Conservation (phyloP, 176 grass and related monocot genomes). For the Thalia dealbata region DNA sequence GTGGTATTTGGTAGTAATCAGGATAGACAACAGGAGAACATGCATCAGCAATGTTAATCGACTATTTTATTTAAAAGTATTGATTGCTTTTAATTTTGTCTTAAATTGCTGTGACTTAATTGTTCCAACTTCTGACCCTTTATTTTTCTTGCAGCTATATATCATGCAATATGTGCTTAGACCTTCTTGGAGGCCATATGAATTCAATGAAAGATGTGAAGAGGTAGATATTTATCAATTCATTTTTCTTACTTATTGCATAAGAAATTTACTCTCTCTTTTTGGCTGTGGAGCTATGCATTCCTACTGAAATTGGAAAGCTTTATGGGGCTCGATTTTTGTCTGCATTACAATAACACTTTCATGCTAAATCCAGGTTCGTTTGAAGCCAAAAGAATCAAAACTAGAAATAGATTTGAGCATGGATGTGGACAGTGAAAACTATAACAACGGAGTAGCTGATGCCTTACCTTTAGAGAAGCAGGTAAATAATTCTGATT, state of each 20-base stretch:
- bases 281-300: background rate
- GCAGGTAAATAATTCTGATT: slow-evolving; percentile 29
- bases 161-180: slow-evolving; percentile 83
- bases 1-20: too few relatives aligned
- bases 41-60: too few relatives aligned
- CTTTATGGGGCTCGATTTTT: background rate
- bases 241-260: background rate
- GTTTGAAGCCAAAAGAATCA: slow-evolving; percentile 52
- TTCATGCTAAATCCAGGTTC: slow-evolving; percentile 38
- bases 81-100: background rate
- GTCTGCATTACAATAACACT: background rate
- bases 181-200: slow-evolving; percentile 78
- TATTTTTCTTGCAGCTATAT: slow-evolving; percentile 56
- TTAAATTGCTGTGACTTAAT: background rate
- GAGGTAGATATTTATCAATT: slow-evolving; percentile 41
- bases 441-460: slow-evolving; percentile 52
- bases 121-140: slow-evolving; percentile 3
- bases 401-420: slow-evolving; percentile 75
- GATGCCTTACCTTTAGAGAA: slow-evolving; percentile 35
- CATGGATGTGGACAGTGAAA: slow-evolving; percentile 44
- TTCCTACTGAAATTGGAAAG: too few relatives aligned
- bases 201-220: slow-evolving; percentile 57
- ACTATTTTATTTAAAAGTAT: too few relatives aligned
- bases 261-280: too few relatives aligned
- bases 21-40: too few relatives aligned